Percentiles rank a stretch among this genome's conserved stretches.
Evolutionary conservation across 2,329 filamentous ascomycete species (phyloP).

Genomic region (Lasiodiplodia citricola): DNA sequence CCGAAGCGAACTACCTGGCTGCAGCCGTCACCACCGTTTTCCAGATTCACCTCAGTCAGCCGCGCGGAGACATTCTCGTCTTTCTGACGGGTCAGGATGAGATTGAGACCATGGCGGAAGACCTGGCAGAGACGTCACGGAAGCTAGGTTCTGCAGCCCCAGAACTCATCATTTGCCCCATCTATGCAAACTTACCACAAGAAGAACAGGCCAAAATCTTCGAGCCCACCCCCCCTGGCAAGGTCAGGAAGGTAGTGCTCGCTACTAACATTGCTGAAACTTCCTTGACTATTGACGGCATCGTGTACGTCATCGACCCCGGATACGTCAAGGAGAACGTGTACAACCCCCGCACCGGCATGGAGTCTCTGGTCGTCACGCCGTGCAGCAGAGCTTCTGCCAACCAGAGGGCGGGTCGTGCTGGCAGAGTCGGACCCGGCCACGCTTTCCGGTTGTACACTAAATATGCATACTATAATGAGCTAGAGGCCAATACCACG

Average conservation of each 20-base stretch:
- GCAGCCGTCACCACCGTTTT: conserved; percentile 93
- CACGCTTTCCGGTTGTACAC: conserved; percentile 95
- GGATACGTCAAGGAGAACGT: conserved; percentile 96
- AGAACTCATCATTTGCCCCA: conserved; percentile 88
- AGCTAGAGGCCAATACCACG: conserved; percentile 88
- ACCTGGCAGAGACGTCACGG: conserved; percentile 81
- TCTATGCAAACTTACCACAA: conserved; percentile 91
- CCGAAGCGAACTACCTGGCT: conserved; percentile 91
- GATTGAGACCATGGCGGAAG: conserved; percentile 85
- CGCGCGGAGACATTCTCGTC: conserved; percentile 83
- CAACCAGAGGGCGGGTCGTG: conserved; percentile 90
- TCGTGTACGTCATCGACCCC: conserved; percentile 93
- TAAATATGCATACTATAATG: conserved; percentile 91
- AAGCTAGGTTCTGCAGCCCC: conserved; percentile 85
- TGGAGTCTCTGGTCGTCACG: conserved; percentile 89
- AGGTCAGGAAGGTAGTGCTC: conserved; percentile 86
- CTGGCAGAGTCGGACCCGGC: conserved; percentile 87
- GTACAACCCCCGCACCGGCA: conserved; percentile 88
- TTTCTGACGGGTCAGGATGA: conserved; percentile 97
- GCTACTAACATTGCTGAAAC: conserved; percentile 98
- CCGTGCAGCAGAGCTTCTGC: conserved; percentile 91
- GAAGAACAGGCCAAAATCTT: conserved; percentile 94
- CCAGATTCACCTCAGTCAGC: conserved; percentile 89
- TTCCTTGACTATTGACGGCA: conserved; percentile 91
- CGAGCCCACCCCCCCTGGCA: conserved; percentile 78